A percentile compares a stretch with the other conserved stretches of the same genome.
phyloP scores from a whole-genome alignment of 2,329 filamentous ascomycete species.

The Botrytis cinerea region DNA sequence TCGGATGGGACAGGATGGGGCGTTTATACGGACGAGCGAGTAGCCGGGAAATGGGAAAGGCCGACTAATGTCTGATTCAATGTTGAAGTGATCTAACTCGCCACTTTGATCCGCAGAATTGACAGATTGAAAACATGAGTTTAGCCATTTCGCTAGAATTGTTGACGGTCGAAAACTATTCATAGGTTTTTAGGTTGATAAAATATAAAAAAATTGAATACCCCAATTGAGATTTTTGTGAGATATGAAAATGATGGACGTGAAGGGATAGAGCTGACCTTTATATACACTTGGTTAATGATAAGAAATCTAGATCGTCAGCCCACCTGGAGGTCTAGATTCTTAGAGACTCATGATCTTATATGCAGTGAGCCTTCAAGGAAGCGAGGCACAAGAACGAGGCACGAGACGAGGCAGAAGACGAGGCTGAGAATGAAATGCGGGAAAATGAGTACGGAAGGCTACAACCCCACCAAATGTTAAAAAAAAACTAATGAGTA shows the following conservation, averaged over 20 bases:
- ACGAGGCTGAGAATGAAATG: neutral
- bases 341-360: constrained; percentile 5
- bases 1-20: neutral
- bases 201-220: constrained; percentile 5
- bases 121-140: neutral
- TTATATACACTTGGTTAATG: constrained; percentile 5
- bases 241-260: neutral
- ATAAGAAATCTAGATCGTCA: constrained; percentile 19
- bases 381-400: neutral
- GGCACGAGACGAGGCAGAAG: neutral
- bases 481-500: neutral
- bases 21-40: neutral
- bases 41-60: neutral
- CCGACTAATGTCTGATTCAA: neutral
- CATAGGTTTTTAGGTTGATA: neutral
- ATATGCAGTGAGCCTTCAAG: constrained; percentile 16
- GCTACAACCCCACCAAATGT: neutral
- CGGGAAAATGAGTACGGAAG: constrained; percentile 1
- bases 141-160: neutral
- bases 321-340: constrained; percentile 21
- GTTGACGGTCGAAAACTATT: neutral
- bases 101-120: neutral
- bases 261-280: neutral
- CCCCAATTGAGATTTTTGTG: too few species aligned
- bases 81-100: neutral